phyloP scores from a whole-genome alignment of 2,329 filamentous ascomycete species.

The Mycosphaerella arachidis region DNA sequence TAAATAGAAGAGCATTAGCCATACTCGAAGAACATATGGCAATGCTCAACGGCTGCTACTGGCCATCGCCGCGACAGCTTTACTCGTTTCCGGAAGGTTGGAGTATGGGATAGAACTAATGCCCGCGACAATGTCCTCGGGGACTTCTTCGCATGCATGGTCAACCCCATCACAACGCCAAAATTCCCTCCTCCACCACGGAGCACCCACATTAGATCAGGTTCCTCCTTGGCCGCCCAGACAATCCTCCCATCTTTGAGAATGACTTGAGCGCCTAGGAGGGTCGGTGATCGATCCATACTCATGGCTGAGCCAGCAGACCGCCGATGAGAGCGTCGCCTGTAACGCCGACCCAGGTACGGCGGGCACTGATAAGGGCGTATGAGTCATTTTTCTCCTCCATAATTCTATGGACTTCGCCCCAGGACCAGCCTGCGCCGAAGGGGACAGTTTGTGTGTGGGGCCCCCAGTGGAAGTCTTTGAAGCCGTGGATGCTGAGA shows the following conservation, averaged over 20 bases:
- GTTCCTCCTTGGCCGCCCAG: slow-evolving; percentile 36
- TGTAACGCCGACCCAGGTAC: slow-evolving; percentile 38
- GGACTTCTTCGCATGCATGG: slow-evolving; percentile 28
- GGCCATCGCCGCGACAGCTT: slow-evolving; percentile 23
- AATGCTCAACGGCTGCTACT: too few species aligned
- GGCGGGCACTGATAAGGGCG: slow-evolving; percentile 35
- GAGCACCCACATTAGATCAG: slow-evolving; percentile 41
- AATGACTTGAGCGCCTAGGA: slow-evolving; percentile 39
- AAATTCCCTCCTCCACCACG: slow-evolving; percentile 39
- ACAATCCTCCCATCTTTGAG: slow-evolving; percentile 35
- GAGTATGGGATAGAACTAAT: slow-evolving; percentile 23
- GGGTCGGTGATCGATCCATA: slow-evolving; percentile 38
- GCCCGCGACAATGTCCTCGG: slow-evolving; percentile 24
- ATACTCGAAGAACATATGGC: too few species aligned
- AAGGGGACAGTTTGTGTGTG: slow-evolving; percentile 32
- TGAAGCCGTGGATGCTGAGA: slow-evolving; percentile 37
- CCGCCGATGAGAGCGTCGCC: slow-evolving; percentile 37
- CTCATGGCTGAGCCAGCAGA: slow-evolving; percentile 38
- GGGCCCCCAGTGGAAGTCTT: slow-evolving; percentile 35
- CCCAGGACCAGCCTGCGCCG: slow-evolving; percentile 38
- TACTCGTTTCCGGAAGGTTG: slow-evolving; percentile 19
- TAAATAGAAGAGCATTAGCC: too few species aligned
- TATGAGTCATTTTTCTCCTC: slow-evolving; percentile 34
- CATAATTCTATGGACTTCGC: slow-evolving; percentile 35
- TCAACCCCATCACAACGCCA: slow-evolving; percentile 30